phyloP scores from a whole-genome alignment of 1,284 basidiomycete species.

The Grifola frondosa region DNA sequence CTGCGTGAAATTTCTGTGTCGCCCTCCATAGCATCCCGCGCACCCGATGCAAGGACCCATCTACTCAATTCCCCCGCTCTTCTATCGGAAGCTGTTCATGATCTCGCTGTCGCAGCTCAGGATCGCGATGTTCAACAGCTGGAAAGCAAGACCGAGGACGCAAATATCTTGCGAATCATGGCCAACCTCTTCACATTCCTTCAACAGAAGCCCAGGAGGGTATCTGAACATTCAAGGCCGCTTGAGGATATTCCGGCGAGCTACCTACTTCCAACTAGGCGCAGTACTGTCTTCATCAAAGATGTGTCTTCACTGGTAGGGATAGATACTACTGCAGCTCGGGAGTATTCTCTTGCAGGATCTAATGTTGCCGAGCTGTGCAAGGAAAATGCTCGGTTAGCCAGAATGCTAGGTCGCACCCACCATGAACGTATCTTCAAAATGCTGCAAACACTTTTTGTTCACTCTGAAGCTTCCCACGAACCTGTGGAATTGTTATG shows the following conservation, averaged over 20 bases:
- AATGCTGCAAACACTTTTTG: constrained; percentile 56
- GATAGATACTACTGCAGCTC: constrained; percentile 61
- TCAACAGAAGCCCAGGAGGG: constrained; percentile 42
- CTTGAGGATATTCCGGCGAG: constrained; percentile 33
- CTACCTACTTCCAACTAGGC: constrained; percentile 44
- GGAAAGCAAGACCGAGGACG: constrained; percentile 47
- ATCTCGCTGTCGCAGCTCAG: constrained; percentile 55
- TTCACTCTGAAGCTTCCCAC: too few relatives aligned
- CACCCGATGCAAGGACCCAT: constrained; percentile 35
- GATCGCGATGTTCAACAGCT: constrained; percentile 42
- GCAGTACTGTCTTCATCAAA: constrained; percentile 68
- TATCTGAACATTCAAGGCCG: constrained; percentile 36
- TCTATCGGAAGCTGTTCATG: constrained; percentile 66
- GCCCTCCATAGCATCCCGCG: constrained; percentile 37
- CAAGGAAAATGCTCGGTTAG: constrained; percentile 58
- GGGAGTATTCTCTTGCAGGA: constrained; percentile 57
- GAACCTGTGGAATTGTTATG: too few relatives aligned
- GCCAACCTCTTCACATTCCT: constrained; percentile 68
- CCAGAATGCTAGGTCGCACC: constrained; percentile 57
- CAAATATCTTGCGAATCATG: constrained; percentile 65
- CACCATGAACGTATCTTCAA: constrained; percentile 77
- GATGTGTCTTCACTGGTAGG: constrained; percentile 56
- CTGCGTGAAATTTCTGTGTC: constrained; percentile 50
- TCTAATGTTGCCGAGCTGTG: constrained; percentile 49
- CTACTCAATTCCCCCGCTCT: constrained; percentile 63